Base-by-base conservation (phyloP, 257 asterid genomes). In the Fraxinus pennsylvanica region DNA sequence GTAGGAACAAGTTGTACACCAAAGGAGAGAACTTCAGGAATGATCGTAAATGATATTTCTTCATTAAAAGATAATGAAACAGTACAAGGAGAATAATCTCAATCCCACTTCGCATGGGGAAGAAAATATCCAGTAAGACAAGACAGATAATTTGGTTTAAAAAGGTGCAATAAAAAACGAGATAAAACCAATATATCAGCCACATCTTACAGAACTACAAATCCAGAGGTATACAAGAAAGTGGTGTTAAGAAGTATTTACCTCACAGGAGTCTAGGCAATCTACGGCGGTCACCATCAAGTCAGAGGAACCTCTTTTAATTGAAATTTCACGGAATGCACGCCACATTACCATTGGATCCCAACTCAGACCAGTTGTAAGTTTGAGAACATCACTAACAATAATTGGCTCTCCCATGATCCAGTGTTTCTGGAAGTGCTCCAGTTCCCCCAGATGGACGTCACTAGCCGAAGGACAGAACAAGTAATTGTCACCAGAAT, bases 321-420 rank as follows among this genome's bases (percentile, higher is more conserved):
- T 22, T 7, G 25, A 32, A 69, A 86, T 78, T 38, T 86, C 52
- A 54, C 93, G 92, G 22, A 84, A 67, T 38, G 97, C 94, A 76
- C 93, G 94, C 94, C 94, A 88, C 97, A 91, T 90, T 22, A 90
- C 97, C 92, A 84, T 86, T 36, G 97, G 96, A 47, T 90, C 92
- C 93, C 97, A 91, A 77, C 97, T 91, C 84, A 91, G 82, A 69
- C 93, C 91, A 72, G 91, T 80, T 61, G 91, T 39, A 14, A 61
- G 72, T 74, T 84, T 83, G 59, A 89, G 88, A 71, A 74, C 85
- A 74, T 86, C 81, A 27, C 83, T 76, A 30, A 91, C 87, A 67
- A 91, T 76, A 22, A 90, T 83, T 22, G 93, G 96, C 77, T 91
- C 93, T 68, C 96, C 94, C 82, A 38, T 81, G 27, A 47, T 65